phyloP scores from a whole-genome alignment of 805 yeast genomes.

The Ogataea sp. region DNA sequence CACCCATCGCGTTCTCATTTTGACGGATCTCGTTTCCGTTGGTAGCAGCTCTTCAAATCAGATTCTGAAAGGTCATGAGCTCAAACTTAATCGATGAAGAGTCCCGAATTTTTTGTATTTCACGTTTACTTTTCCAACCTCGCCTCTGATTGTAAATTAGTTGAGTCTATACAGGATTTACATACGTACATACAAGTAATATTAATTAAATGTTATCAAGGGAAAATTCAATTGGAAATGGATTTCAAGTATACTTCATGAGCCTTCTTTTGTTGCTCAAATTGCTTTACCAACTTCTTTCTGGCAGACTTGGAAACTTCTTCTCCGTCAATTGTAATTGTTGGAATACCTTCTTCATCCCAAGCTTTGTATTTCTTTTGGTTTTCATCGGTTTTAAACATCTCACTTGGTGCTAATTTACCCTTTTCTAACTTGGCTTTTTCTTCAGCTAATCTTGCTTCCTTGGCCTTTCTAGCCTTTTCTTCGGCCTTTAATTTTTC shows the following conservation, averaged over 20 bases:
- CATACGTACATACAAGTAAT: not conserved
- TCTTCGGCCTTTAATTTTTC: conserved; percentile 47
- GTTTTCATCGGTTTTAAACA: conserved; percentile 53
- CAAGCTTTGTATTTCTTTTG: conserved; percentile 48
- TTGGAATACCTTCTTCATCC: conserved; percentile 84
- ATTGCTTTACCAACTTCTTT: conserved; percentile 75
- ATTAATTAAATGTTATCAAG: not conserved
- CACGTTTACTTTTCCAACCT: too few relatives aligned
- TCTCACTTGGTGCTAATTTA: conserved; percentile 55
- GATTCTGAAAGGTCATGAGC: too few relatives aligned
- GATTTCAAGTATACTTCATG: conserved; percentile 51
- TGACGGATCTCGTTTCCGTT: too few relatives aligned
- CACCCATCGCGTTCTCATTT: too few relatives aligned
- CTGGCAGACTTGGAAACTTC: conserved; percentile 78
- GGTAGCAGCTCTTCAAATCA: too few relatives aligned
- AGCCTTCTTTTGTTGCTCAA: conserved; percentile 74
- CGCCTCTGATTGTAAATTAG: too few relatives aligned
- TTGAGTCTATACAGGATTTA: too few relatives aligned
- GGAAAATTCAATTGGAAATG: not conserved
- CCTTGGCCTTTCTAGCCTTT: conserved; percentile 53
- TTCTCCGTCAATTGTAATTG: conserved; percentile 66
- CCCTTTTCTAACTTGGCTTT: conserved; percentile 68
- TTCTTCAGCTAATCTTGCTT: conserved; percentile 44
- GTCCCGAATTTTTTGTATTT: too few relatives aligned
- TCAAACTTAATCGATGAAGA: too few relatives aligned